phyloP scores from a whole-genome alignment of 2,329 filamentous ascomycete genomes.

The Aaosphaeria arxii region DNA sequence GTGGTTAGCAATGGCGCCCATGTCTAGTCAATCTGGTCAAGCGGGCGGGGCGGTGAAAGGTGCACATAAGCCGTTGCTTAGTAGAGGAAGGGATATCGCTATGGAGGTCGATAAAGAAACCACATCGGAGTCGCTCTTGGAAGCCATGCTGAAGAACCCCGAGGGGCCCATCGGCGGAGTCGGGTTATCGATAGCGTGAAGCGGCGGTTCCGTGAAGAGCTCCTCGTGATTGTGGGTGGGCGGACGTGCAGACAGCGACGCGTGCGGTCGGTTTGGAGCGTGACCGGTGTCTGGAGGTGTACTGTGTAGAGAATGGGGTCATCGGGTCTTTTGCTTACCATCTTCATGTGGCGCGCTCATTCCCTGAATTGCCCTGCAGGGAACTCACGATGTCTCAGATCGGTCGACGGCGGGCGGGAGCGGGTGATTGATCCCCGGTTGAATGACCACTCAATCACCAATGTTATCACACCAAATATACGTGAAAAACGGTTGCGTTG shows the following conservation, averaged over 20 bases:
- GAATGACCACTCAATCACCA: no score
- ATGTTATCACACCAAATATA: no score
- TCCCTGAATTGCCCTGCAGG: constrained; percentile 33
- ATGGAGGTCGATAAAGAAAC: no score
- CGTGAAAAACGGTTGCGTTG: no score
- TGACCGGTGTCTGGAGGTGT: not conserved
- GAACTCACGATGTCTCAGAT: constrained; percentile 12
- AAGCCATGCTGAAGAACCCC: no score
- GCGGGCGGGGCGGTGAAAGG: not conserved
- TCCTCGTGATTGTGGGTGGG: no score
- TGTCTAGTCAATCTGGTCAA: constrained; percentile 4
- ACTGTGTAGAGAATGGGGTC: constrained; percentile 2
- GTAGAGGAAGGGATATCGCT: no score
- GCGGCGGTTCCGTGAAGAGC: no score
- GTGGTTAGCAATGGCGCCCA: constrained; percentile 23
- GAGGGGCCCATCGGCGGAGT: no score
- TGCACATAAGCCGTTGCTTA: not conserved
- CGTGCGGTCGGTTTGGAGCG: not conserved
- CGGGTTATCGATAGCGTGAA: no score
- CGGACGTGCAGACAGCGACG: not conserved
- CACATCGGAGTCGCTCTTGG: no score
- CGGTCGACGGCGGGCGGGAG: constrained; percentile 3
- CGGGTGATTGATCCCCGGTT: no score
- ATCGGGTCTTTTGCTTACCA: constrained; percentile 29
- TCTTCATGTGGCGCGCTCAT: constrained; percentile 41